Evolutionary conservation across 176 grass and related monocot genomes (phyloP).

Genomic region (Musa beccarii): DNA sequence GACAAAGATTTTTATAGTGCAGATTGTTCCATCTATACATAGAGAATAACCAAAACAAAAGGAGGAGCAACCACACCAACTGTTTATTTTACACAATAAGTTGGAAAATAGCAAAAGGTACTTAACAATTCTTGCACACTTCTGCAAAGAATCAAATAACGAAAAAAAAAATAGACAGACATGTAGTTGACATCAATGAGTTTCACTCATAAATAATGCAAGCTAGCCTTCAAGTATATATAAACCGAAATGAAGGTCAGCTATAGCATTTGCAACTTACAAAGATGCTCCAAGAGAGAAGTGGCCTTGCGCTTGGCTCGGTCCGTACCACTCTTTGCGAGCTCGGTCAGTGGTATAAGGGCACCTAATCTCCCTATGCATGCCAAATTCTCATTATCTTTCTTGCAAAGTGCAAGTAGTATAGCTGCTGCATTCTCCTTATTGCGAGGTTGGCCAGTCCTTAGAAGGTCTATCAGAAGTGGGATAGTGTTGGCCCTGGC

Average conservation of each 20-base stretch:
- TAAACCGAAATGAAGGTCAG: background rate
- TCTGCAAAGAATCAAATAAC: conserved; percentile 6
- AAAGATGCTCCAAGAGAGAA: conserved; percentile 83
- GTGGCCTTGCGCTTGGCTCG: conserved; percentile 90
- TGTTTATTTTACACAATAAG: background rate
- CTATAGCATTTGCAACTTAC: conserved; percentile 78
- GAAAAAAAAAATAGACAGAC: background rate
- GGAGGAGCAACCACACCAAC: background rate
- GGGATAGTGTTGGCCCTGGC: conserved; percentile 72
- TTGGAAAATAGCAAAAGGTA: background rate
- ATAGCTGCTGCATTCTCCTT: conserved; percentile 91
- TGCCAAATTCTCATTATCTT: conserved; percentile 77
- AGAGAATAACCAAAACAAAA: background rate
- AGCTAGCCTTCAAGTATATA: background rate
- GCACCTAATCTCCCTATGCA: conserved; percentile 82
- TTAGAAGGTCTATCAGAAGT: conserved; percentile 71
- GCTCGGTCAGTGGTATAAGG: conserved; percentile 75
- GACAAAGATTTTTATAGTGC: background rate
- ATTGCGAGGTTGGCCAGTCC: conserved; percentile 68
- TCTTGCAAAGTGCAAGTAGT: conserved; percentile 93
- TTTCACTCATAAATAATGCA: conserved; percentile 1
- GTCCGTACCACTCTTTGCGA: conserved; percentile 80
- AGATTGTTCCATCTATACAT: background rate
- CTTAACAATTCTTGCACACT: background rate
- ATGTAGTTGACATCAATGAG: background rate